Percentiles rank a stretch among this genome's conserved stretches.
Conservation (phyloP, 2,329 filamentous ascomycete genomes). For the Botrytis aclada region DNA sequence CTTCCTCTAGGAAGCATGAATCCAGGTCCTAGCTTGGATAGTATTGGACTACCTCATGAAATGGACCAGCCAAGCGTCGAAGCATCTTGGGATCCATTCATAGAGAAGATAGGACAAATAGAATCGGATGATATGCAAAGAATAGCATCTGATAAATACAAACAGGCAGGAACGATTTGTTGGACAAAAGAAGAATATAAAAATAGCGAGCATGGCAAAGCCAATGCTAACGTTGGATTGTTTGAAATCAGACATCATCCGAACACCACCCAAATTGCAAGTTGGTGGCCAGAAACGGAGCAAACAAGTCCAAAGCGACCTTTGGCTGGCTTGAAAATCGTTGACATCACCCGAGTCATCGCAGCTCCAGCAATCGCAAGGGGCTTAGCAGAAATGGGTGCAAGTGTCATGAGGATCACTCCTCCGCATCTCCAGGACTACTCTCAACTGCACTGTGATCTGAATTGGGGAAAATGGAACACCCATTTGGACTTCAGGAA, state of each 20-base stretch:
- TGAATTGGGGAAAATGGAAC: conserved; percentile 49
- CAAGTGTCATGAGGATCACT: conserved; percentile 47
- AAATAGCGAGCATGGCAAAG: conserved; percentile 42
- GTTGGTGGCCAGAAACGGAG: conserved; percentile 21
- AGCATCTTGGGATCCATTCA: neutral
- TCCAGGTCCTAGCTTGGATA: neutral
- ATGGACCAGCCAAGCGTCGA: neutral
- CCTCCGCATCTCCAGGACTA: conserved; percentile 41
- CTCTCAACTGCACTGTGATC: conserved; percentile 37
- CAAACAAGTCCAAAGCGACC: conserved; percentile 17
- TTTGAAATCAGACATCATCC: conserved; percentile 40
- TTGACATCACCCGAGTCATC: conserved; percentile 44
- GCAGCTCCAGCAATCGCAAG: conserved; percentile 45
- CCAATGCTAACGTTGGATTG: conserved; percentile 43
- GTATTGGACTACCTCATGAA: neutral
- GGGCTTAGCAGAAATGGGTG: conserved; percentile 45
- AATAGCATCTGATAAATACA: neutral
- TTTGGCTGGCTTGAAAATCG: conserved; percentile 36
- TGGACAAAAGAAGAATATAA: conserved; percentile 26
- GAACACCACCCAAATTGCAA: conserved; percentile 11
- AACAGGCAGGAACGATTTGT: neutral
- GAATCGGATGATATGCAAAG: neutral
- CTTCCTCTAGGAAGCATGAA: neutral
- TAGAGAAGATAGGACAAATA: neutral
- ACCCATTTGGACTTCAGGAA: conserved; percentile 47